phyloP scores from a whole-genome alignment of 768 basidiomycete species.

The Termitomyces eurrhizus region DNA sequence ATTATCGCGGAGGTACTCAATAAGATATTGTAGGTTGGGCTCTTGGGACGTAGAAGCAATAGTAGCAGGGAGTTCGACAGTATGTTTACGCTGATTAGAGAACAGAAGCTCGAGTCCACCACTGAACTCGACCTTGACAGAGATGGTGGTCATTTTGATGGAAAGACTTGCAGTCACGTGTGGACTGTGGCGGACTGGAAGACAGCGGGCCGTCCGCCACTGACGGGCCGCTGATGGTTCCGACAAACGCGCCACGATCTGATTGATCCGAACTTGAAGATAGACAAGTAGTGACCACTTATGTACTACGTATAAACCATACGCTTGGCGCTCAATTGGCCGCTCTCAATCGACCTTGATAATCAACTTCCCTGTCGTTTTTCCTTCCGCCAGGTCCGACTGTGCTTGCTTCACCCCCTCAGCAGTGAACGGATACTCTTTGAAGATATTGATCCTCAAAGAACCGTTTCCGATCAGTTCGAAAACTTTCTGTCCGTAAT shows the following conservation, averaged over 20 bases:
- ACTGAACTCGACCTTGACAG: slow-evolving; percentile 70
- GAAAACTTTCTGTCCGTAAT: slow-evolving; percentile 67
- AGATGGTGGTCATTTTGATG: slow-evolving; percentile 20
- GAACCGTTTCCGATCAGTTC: slow-evolving; percentile 52
- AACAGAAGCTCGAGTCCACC: slow-evolving; percentile 89
- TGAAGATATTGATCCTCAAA: slow-evolving; percentile 64
- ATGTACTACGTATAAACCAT: background rate
- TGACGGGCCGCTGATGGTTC: background rate
- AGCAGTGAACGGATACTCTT: slow-evolving; percentile 80
- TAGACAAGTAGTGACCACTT: too few species aligned
- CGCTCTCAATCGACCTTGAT: slow-evolving; percentile 50
- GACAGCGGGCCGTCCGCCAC: background rate
- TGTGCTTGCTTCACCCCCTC: slow-evolving; percentile 80
- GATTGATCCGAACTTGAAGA: too few species aligned
- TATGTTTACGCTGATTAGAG: slow-evolving; percentile 59
- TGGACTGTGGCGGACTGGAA: background rate
- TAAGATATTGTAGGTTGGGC: slow-evolving; percentile 69
- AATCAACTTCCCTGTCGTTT: slow-evolving; percentile 83
- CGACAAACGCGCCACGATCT: too few species aligned
- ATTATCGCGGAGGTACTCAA: slow-evolving; percentile 72
- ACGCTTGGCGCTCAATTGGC: background rate
- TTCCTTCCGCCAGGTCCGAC: slow-evolving; percentile 68
- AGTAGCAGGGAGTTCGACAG: slow-evolving; percentile 47
- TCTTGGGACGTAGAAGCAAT: slow-evolving; percentile 15
- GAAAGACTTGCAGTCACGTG: slow-evolving; percentile 6